Percentiles rank a stretch among this genome's conserved stretches.
Evolutionary conservation across 2,329 filamentous ascomycete genomes (phyloP).

Genomic region (Penicillium sp.): DNA sequence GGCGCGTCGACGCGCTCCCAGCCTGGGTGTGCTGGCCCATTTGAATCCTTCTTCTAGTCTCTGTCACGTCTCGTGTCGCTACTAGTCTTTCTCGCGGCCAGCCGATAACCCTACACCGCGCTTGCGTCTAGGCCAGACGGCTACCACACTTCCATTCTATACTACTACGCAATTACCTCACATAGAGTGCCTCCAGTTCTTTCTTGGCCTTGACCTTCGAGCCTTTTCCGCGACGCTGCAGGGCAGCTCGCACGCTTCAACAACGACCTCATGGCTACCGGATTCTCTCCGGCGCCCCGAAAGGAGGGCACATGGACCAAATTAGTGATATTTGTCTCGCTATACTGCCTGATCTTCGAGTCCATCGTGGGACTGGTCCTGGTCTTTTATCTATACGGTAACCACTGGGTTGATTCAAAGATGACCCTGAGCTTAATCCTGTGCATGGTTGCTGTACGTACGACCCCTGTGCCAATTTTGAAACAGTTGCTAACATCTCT

Average conservation of each 20-base stretch:
- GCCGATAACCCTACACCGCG: constrained; percentile 3
- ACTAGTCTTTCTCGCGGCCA: constrained; percentile 2
- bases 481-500: neutral
- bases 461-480: neutral
- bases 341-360: constrained; percentile 39
- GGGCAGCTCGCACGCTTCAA: constrained; percentile 6
- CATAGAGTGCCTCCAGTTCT: neutral
- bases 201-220: neutral
- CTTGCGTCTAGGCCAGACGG: constrained; percentile 13
- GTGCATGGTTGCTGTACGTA: constrained; percentile 37
- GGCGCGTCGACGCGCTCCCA: constrained; percentile 29
- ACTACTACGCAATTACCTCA: neutral
- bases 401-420: constrained; percentile 39
- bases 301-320: constrained; percentile 39
- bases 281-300: constrained; percentile 18
- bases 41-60: constrained; percentile 24
- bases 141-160: constrained; percentile 5
- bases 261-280: constrained; percentile 19
- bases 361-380: constrained; percentile 40
- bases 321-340: constrained; percentile 38
- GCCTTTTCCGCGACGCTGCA: constrained; percentile 3
- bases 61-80: neutral
- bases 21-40: constrained; percentile 1
- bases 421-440: constrained; percentile 42
- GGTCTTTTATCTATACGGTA: constrained; percentile 39